These are phyloP conservation scores for Handroanthus guayacan DNA, from an alignment of 257 asterid species.

Conservation along the genomic window DNA sequence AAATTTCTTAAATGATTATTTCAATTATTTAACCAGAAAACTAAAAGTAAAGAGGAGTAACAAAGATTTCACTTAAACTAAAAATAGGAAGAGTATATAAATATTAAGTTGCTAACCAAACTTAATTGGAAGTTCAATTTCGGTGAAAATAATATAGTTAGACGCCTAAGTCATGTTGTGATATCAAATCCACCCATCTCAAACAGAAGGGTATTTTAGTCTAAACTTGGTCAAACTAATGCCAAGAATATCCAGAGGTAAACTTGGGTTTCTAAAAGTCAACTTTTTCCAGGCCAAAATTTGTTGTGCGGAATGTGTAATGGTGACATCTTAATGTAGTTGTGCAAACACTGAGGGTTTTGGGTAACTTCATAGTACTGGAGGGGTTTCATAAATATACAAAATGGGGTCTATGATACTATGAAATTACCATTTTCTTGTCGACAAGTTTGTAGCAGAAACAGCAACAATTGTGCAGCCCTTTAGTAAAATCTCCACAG, in stretches of 20 bases:
- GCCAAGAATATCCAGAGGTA: neutral
- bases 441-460: constrained; percentile 73
- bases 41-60: neutral
- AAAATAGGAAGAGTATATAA: neutral
- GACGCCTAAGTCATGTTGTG: too few species aligned
- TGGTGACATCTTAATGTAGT: neutral
- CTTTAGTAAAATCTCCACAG: constrained; percentile 65
- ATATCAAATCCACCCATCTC: neutral
- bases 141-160: neutral
- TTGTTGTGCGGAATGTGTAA: neutral
- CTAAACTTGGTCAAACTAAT: constrained; percentile 1
- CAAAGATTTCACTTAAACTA: neutral
- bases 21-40: constrained; percentile 1
- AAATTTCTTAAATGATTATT: constrained; percentile 6
- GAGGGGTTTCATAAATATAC: neutral
- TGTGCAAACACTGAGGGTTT: neutral
- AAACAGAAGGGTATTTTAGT: neutral
- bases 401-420: constrained; percentile 27
- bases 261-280: neutral
- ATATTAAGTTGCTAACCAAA: neutral
- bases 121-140: constrained; percentile 8
- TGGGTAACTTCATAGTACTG: neutral
- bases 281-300: neutral
- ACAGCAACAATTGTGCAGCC: constrained; percentile 83
- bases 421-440: constrained; percentile 77